Evolutionary conservation across 495 filamentous ascomycete species (phyloP).

Genomic region (Penicillium verhagenii): DNA sequence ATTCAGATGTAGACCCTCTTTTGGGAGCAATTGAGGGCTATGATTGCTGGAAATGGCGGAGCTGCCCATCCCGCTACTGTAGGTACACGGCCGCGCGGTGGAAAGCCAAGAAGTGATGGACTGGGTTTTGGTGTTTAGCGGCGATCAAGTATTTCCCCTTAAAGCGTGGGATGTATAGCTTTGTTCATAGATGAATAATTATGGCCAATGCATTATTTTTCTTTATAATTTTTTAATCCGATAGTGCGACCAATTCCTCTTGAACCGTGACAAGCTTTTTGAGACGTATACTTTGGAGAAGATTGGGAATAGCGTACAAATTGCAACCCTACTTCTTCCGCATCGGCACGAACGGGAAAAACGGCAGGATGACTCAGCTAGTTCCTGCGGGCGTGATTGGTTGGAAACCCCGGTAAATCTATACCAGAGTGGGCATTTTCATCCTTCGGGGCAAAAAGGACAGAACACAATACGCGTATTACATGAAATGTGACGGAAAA

Average conservation of each 20-base stretch:
- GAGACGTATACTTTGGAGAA: background rate
- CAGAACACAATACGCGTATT: background rate
- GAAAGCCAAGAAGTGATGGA: constrained; percentile 23
- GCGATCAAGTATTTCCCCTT: constrained; percentile 2
- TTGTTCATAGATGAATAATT: no score
- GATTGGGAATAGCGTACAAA: background rate
- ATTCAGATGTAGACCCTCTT: constrained; percentile 20
- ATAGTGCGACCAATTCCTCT: background rate
- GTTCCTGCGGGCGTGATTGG: constrained; percentile 13
- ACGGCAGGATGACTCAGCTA: constrained; percentile 15
- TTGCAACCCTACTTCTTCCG: constrained; percentile 1
- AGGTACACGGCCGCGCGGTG: constrained; percentile 29
- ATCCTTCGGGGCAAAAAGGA: constrained; percentile 4
- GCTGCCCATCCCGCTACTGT: constrained; percentile 24
- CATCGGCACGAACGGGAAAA: constrained; percentile 15
- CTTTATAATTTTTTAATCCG: no score
- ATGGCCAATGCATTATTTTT: background rate
- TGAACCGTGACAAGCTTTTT: background rate
- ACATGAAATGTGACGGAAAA: background rate
- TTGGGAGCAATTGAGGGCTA: constrained; percentile 5
- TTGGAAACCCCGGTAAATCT: background rate
- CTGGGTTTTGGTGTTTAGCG: constrained; percentile 5
- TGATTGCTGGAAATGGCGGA: constrained; percentile 20
- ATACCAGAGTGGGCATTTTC: constrained; percentile 12
- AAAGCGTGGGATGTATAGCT: background rate